These are phyloP conservation scores for Penicillium crustosum DNA, from an alignment of 2,329 filamentous ascomycete species.

Conservation along the genomic window DNA sequence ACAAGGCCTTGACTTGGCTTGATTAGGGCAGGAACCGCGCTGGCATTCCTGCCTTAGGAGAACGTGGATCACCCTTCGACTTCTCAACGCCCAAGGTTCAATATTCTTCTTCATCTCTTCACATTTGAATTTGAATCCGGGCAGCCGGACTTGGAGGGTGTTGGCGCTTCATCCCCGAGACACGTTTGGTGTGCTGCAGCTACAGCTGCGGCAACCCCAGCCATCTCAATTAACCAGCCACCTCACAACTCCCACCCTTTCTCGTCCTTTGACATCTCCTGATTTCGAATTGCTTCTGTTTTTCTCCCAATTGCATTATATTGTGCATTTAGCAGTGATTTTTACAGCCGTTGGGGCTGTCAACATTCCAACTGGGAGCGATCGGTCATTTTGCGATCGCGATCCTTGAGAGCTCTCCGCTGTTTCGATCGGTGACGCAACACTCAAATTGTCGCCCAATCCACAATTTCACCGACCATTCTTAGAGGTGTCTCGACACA, in stretches of 20 bases:
- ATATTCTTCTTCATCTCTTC: neutral
- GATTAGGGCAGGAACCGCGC: neutral
- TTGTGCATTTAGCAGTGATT: conserved; percentile 5
- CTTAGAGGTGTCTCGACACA: conserved; percentile 47
- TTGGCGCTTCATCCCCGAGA: conserved; percentile 16
- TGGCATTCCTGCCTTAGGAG: neutral
- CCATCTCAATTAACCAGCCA: conserved; percentile 45
- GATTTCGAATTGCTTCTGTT: conserved; percentile 1
- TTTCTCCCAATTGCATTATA: conserved; percentile 6
- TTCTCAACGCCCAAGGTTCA: neutral
- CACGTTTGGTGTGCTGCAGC: conserved; percentile 27
- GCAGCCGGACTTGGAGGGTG: neutral
- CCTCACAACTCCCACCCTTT: conserved; percentile 19
- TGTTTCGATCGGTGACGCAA: conserved; percentile 18
- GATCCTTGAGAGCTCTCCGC: conserved; percentile 15
- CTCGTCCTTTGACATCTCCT: conserved; percentile 15
- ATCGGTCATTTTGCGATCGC: conserved; percentile 16
- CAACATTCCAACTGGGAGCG: neutral
- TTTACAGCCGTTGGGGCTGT: conserved; percentile 7
- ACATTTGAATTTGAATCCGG: neutral
- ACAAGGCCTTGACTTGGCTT: neutral
- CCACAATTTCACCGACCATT: conserved; percentile 24
- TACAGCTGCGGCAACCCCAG: conserved; percentile 33
- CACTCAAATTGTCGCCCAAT: conserved; percentile 39
- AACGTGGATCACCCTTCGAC: neutral